These are phyloP conservation scores for Pseudonectria foliicola DNA, from an alignment of 2,329 filamentous ascomycete genomes.

Conservation along the genomic window DNA sequence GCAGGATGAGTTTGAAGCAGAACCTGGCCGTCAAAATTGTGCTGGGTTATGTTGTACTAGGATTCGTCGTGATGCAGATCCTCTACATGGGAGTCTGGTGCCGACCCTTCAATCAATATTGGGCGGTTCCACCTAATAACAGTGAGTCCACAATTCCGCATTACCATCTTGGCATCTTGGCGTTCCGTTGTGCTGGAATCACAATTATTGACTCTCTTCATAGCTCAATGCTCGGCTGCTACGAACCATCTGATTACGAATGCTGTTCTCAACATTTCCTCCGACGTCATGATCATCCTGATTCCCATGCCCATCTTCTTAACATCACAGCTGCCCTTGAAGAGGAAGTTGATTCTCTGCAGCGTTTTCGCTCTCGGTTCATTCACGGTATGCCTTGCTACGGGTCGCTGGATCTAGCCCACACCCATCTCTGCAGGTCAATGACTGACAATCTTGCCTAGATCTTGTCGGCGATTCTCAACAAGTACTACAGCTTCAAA, in stretches of 20 bases:
- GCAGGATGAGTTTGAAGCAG: constrained; percentile 38
- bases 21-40: constrained; percentile 42
- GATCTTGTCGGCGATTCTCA: constrained; percentile 44
- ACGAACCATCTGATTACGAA: constrained; percentile 53
- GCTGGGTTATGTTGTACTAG: constrained; percentile 37
- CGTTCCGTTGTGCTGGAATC: too few relatives aligned
- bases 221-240: constrained; percentile 50
- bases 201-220: constrained; percentile 6
- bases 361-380: constrained; percentile 38
- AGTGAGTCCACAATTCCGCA: constrained; percentile 26
- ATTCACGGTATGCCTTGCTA: constrained; percentile 34
- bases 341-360: constrained; percentile 46
- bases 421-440: background rate
- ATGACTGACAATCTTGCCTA: constrained; percentile 13
- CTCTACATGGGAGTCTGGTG: constrained; percentile 47
- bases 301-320: constrained; percentile 49
- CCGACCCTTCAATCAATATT: constrained; percentile 48
- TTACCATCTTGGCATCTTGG: too few relatives aligned
- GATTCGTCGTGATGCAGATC: constrained; percentile 45
- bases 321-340: constrained; percentile 39
- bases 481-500: constrained; percentile 35
- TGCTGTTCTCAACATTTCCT: constrained; percentile 51
- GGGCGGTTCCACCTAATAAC: constrained; percentile 47
- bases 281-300: constrained; percentile 51
- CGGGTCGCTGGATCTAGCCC: background rate